These are phyloP conservation scores for Melampsora larici-populina DNA, from an alignment of 1,284 basidiomycete species.

Conservation along the genomic window DNA sequence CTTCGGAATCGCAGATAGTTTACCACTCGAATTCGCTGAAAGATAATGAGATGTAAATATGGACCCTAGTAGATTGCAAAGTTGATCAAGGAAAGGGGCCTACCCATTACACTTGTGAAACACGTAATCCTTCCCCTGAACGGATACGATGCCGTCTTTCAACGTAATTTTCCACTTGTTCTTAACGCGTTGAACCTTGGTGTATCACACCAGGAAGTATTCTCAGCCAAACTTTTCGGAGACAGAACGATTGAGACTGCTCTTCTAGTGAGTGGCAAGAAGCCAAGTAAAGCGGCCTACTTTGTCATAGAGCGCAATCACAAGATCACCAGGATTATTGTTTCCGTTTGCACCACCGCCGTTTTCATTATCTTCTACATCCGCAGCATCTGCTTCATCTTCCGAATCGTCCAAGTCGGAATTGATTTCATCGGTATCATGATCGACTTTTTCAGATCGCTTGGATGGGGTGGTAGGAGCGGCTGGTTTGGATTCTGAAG, in stretches of 20 bases:
- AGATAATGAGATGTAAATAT: background rate
- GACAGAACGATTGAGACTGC: background rate
- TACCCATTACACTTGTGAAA: constrained; percentile 81
- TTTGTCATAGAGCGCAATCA: constrained; percentile 99
- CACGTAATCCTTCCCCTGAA: constrained; percentile 94
- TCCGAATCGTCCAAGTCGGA: constrained; percentile 89
- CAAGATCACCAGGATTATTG: constrained; percentile 70
- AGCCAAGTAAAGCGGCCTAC: constrained; percentile 56
- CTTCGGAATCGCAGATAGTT: background rate
- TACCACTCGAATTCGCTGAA: constrained; percentile 13
- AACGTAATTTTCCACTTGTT: constrained; percentile 99
- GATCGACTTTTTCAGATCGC: constrained; percentile 51
- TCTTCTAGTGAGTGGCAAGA: constrained; percentile 3
- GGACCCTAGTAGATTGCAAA: background rate
- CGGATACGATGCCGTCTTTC: constrained; percentile 95
- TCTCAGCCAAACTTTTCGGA: background rate
- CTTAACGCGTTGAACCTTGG: constrained; percentile 89
- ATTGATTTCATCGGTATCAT: constrained; percentile 77
- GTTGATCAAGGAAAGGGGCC: constrained; percentile 34
- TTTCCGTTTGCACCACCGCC: constrained; percentile 57
- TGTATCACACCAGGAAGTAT: constrained; percentile 4
- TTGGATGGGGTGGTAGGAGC: constrained; percentile 16
- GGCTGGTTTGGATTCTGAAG: constrained; percentile 33
- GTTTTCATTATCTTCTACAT: constrained; percentile 66
- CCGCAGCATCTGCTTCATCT: constrained; percentile 63